A percentile compares a stretch with the other conserved stretches of the same genome.
Evolutionary conservation across 768 basidiomycete species (phyloP).

Genomic region (Gautieria morchelliformis): DNA sequence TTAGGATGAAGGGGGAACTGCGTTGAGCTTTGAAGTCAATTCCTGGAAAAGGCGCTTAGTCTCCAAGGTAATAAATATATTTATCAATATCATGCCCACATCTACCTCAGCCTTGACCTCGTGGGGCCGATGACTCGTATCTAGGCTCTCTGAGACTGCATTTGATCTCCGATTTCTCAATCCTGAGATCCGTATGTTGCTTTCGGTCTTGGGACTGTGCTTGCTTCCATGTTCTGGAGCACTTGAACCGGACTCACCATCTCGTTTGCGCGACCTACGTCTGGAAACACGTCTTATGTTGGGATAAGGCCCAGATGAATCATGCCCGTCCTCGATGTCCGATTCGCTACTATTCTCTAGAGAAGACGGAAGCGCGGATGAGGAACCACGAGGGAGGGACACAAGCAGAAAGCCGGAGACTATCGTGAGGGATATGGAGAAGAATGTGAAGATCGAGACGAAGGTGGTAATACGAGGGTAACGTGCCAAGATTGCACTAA

Average conservation of each 20-base stretch:
- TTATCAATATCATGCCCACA: not conserved
- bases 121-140: not conserved
- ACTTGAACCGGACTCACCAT: not conserved
- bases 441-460: conserved; percentile 26
- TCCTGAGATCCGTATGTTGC: not conserved
- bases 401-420: conserved; percentile 24
- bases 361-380: not conserved
- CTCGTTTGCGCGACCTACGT: not conserved
- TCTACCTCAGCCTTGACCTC: not conserved
- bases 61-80: not conserved
- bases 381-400: conserved; percentile 13
- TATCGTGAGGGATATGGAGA: conserved; percentile 23
- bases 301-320: not conserved
- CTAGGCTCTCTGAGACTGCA: not conserved
- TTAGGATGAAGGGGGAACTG: not conserved
- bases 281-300: not conserved
- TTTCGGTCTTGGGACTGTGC: not conserved
- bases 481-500: conserved; percentile 58
- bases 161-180: not conserved
- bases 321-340: not conserved
- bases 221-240: not conserved
- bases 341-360: not conserved
- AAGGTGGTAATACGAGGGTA: conserved; percentile 54
- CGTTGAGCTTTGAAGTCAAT: not conserved
- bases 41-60: not conserved